phyloP scores from a whole-genome alignment of 116 monocot species.

The Zostera marina region DNA sequence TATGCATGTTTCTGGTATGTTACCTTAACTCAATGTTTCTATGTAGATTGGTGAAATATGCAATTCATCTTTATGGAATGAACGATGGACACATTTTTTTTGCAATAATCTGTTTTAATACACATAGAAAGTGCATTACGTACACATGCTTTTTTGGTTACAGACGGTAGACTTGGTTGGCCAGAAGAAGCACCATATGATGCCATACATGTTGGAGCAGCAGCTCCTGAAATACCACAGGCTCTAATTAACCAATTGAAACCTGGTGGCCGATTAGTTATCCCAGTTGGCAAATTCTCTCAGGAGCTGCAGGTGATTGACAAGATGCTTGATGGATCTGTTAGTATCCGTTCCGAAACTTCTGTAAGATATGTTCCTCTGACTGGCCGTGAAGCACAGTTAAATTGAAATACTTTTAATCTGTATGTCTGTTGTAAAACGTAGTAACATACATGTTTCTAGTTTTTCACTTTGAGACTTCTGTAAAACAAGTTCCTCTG shows the following conservation, averaged over 20 bases:
- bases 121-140: background rate
- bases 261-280: conserved; percentile 64
- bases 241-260: conserved; percentile 56
- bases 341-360: conserved; percentile 26
- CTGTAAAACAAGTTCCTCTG: no score
- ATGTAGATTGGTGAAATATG: no score
- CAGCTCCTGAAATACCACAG: conserved; percentile 35
- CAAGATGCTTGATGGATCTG: conserved; percentile 51
- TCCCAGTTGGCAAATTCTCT: conserved; percentile 49
- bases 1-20: conserved; percentile 38
- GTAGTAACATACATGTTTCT: no score
- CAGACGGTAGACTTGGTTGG: conserved; percentile 55
- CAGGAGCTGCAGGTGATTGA: conserved; percentile 68
- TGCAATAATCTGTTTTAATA: background rate
- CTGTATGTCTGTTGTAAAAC: no score
- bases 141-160: background rate
- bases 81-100: no score
- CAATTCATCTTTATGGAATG: no score
- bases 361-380: conserved; percentile 74
- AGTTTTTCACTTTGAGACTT: no score
- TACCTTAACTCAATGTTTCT: background rate
- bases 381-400: conserved; percentile 42
- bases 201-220: conserved; percentile 51
- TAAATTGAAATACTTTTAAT: no score
- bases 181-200: conserved; percentile 32